Percentiles rank a stretch among this genome's conserved stretches.
Evolutionary conservation across 2,329 filamentous ascomycete species (phyloP).

Genomic region (Camptophora hylomeconis): DNA sequence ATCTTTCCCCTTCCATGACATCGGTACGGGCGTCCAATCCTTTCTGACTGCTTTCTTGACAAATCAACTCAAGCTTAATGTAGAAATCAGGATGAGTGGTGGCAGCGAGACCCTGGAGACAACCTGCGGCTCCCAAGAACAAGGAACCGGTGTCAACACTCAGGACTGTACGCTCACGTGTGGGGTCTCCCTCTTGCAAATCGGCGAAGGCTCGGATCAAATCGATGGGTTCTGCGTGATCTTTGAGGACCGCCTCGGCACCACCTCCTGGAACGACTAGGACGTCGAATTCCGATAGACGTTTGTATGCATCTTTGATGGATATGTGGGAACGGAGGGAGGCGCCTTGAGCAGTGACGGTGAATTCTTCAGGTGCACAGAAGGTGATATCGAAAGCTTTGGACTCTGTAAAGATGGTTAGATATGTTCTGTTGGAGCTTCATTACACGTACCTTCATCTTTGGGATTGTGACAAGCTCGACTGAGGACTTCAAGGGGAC

Average conservation of each 20-base stretch:
- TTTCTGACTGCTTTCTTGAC: conserved; percentile 57
- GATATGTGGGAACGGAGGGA: conserved; percentile 61
- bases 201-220: conserved; percentile 67
- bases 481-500: conserved; percentile 45
- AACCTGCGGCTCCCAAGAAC: conserved; percentile 62
- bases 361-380: conserved; percentile 32
- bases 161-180: conserved; percentile 67
- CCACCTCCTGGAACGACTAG: conserved; percentile 66
- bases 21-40: conserved; percentile 66
- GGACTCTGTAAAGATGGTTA: conserved; percentile 25
- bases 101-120: conserved; percentile 65
- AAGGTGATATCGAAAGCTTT: conserved; percentile 43
- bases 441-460: conserved; percentile 31
- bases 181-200: conserved; percentile 65
- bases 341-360: conserved; percentile 49
- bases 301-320: conserved; percentile 64
- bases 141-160: conserved; percentile 70
- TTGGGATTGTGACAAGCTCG: conserved; percentile 40
- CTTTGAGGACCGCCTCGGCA: conserved; percentile 47
- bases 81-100: conserved; percentile 73
- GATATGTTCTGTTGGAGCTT: conserved; percentile 14
- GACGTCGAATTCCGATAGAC: conserved; percentile 63
- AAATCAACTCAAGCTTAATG: conserved; percentile 69
- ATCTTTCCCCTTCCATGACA: conserved; percentile 66
- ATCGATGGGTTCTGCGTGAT: conserved; percentile 41